A percentile compares a stretch with the other conserved stretches of the same genome.
Evolutionary conservation across 208 protist genomes (phyloP).

Genomic region (Acanthamoeba culbertsoni): DNA sequence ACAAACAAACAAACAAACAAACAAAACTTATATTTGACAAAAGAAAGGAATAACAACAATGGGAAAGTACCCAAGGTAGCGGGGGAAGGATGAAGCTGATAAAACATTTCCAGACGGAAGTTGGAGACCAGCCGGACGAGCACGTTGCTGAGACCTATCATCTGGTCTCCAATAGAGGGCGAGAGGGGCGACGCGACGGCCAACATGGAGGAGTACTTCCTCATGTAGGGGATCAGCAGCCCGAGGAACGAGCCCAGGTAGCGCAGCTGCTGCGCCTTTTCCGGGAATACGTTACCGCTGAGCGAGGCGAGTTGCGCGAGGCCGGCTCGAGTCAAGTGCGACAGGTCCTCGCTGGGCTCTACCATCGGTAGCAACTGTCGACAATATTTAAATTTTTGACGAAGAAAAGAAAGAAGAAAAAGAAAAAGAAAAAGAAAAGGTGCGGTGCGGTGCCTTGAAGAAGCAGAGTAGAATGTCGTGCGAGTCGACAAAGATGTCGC

Average conservation of each 20-base stretch:
- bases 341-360: not conserved
- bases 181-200: not conserved
- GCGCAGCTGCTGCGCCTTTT: not conserved
- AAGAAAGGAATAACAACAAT: not conserved
- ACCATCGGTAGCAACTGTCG: not conserved
- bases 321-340: not conserved
- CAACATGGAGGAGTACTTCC: not conserved
- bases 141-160: not conserved
- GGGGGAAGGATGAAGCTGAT: not conserved
- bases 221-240: not conserved
- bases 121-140: not conserved
- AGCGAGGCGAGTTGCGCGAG: conserved; percentile 7
- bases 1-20: not conserved
- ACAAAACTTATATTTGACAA: not conserved
- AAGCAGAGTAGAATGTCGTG: conserved; percentile 4
- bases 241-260: not conserved
- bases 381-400: not conserved
- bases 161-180: not conserved
- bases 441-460: not conserved
- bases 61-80: not conserved
- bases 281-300: not conserved
- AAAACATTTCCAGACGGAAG: not conserved
- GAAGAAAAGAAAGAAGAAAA: not conserved
- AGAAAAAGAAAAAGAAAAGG: not conserved
- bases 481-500: conserved; percentile 19